Base-by-base conservation (phyloP, 2,329 filamentous ascomycete species). In the Colletotrichum scovillei region DNA sequence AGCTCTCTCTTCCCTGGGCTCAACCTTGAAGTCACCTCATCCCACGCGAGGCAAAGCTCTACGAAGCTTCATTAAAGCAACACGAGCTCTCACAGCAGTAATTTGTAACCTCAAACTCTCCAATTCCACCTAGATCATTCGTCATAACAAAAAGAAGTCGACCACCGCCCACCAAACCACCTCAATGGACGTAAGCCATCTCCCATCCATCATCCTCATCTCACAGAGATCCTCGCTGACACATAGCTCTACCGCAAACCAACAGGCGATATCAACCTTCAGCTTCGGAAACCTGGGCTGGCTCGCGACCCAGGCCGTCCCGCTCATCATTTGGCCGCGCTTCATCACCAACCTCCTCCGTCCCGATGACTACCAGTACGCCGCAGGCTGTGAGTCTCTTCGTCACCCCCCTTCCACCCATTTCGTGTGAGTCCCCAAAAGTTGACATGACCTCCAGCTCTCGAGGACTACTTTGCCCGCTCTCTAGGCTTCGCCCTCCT, bases 401-500 rank as follows among this genome's bases (percentile, higher is more conserved):
- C 14, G 8, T 28, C 9, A 9, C 19, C 4, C 30, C 38, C 32
- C 8, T 52, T 6, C 26, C 24, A 63, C 19, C 49, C 24, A 12
- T 3, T 7, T 49, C 42, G 19, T n/a, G 16, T 24, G 19, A 38
- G 22, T 5, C 16, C 19, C 32, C 5, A 6, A 4, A 16, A 22
- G 24, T 52, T 64, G 46, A 8, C 38, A 30, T 32, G 56, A 19
- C n/a, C 7, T 2, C 53, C 76, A 90, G 91, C 83, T 28, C 85
- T 94, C 38, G 93, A 95, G 81, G 83, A 89, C 69, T 96, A 96
- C 86, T 92, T 95, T 80, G 91, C 91, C 64, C 92, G 93, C 55
- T 90, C 88, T 32, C 87, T 95, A 1, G 94, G 92, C 75, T 85
- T 95, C 69, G 85, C 91, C 35, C 87, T 95, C 57, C 84, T 95